phyloP scores from a whole-genome alignment of 768 basidiomycete species.

The Rossbeevera mucosa region DNA sequence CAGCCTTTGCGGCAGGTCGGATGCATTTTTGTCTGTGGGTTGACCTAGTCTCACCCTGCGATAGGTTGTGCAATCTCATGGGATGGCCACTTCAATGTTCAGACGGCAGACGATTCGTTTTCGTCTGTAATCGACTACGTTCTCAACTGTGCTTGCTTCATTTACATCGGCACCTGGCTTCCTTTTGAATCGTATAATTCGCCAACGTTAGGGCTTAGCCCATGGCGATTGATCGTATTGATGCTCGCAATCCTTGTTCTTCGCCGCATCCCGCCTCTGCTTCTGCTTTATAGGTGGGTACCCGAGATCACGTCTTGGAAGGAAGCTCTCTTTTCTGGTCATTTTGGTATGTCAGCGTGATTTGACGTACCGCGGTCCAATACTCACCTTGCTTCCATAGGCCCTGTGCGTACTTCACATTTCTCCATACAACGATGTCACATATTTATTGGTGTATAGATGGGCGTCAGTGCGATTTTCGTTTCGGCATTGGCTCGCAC shows the following conservation, averaged over 20 bases:
- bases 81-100: constrained; percentile 79
- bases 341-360: constrained; percentile 59
- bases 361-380: not conserved
- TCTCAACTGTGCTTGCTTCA: constrained; percentile 73
- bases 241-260: constrained; percentile 65
- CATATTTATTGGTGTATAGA: constrained; percentile 37
- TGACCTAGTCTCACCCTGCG: not conserved
- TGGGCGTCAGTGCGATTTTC: constrained; percentile 92
- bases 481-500: constrained; percentile 70
- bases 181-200: constrained; percentile 58
- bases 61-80: constrained; percentile 84
- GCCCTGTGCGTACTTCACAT: constrained; percentile 42
- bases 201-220: constrained; percentile 54
- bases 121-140: constrained; percentile 88
- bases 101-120: constrained; percentile 83
- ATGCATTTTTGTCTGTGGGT: not conserved
- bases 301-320: constrained; percentile 83
- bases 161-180: constrained; percentile 87
- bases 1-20: constrained; percentile 78
- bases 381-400: constrained; percentile 27
- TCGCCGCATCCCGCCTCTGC: constrained; percentile 75
- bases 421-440: not conserved
- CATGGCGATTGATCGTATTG: constrained; percentile 69
- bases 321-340: constrained; percentile 88
- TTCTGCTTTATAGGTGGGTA: constrained; percentile 75